A percentile compares a stretch with the other conserved stretches of the same genome.
phyloP scores from a whole-genome alignment of 2,329 filamentous ascomycete species.

The Fusarium buxicola region DNA sequence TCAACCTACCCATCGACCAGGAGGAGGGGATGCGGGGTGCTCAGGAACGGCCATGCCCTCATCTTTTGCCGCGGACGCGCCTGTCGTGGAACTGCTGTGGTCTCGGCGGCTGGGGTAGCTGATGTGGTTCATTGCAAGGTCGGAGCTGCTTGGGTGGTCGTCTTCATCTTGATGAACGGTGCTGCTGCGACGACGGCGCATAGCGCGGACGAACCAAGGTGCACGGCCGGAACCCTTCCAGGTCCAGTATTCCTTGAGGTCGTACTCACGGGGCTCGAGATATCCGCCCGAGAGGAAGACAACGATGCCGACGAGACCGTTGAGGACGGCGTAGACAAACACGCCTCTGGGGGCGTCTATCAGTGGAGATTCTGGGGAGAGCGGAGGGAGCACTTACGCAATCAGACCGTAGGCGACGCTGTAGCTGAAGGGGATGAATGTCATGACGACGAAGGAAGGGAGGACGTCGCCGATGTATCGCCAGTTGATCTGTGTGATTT shows the following conservation, averaged over 20 bases:
- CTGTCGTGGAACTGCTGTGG: slow-evolving; percentile 29
- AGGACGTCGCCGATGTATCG: slow-evolving; percentile 79
- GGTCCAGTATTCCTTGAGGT: slow-evolving; percentile 67
- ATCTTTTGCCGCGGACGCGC: slow-evolving; percentile 43
- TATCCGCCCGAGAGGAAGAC: slow-evolving; percentile 57
- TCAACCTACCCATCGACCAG: slow-evolving; percentile 32
- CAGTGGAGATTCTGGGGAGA: slow-evolving; percentile 1
- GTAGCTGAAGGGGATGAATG: slow-evolving; percentile 82
- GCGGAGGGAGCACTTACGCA: slow-evolving; percentile 60
- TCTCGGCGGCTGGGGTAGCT: slow-evolving; percentile 17
- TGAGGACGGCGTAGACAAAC: slow-evolving; percentile 64
- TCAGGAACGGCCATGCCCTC: slow-evolving; percentile 26
- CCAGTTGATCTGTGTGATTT: slow-evolving; percentile 82
- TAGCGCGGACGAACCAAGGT: slow-evolving; percentile 60
- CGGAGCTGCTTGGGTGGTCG: slow-evolving; percentile 19
- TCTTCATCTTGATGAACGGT: slow-evolving; percentile 4
- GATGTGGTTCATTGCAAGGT: slow-evolving; percentile 24
- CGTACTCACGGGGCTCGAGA: slow-evolving; percentile 63
- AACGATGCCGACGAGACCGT: slow-evolving; percentile 59
- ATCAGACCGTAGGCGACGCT: slow-evolving; percentile 83
- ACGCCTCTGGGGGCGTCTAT: slow-evolving; percentile 57
- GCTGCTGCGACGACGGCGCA: slow-evolving; percentile 33
- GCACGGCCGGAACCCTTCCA: slow-evolving; percentile 62
- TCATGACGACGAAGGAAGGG: slow-evolving; percentile 80
- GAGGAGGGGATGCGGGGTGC: slow-evolving; percentile 33